Percentiles rank a stretch among this genome's conserved stretches.
Evolutionary conservation across 2,329 filamentous ascomycete genomes (phyloP).

Genomic region (Phoma herbarum): DNA sequence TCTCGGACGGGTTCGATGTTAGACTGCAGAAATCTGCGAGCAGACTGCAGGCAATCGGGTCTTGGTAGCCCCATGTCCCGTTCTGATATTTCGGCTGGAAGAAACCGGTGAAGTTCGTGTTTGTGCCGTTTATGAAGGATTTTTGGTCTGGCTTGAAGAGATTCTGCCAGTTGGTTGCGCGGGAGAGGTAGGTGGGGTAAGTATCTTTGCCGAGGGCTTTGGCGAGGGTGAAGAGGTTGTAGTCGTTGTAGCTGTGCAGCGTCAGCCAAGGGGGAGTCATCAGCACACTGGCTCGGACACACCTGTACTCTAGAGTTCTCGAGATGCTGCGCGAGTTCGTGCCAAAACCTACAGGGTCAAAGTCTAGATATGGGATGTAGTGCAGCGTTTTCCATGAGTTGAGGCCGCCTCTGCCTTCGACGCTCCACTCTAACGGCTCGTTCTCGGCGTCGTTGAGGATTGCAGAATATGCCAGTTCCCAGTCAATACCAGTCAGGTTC

Average conservation of each 20-base stretch:
- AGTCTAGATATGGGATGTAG: background rate
- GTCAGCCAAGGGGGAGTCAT: background rate
- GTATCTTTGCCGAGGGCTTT: background rate
- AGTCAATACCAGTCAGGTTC: background rate
- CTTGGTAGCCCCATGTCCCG: conserved; percentile 71
- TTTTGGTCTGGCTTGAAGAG: background rate
- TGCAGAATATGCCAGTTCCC: background rate
- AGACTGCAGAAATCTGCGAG: conserved; percentile 44
- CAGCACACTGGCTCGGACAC: background rate
- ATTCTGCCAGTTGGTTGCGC: background rate
- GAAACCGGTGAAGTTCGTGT: background rate
- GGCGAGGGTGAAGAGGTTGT: background rate
- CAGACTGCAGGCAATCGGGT: conserved; percentile 60
- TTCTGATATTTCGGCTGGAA: conserved; percentile 62
- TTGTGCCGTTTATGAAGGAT: background rate
- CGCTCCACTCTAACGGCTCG: background rate
- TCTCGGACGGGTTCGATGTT: conserved; percentile 33
- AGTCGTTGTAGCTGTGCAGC: background rate
- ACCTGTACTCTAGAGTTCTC: background rate
- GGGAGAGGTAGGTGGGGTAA: background rate
- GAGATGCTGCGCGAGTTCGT: background rate
- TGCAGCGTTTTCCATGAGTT: background rate
- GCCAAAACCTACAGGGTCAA: background rate
- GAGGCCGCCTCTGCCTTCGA: background rate
- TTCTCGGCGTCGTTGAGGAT: background rate